Percentiles rank a stretch among this genome's conserved stretches.
phyloP scores from a whole-genome alignment of 441 rosid species.

The Viola pubescens region DNA sequence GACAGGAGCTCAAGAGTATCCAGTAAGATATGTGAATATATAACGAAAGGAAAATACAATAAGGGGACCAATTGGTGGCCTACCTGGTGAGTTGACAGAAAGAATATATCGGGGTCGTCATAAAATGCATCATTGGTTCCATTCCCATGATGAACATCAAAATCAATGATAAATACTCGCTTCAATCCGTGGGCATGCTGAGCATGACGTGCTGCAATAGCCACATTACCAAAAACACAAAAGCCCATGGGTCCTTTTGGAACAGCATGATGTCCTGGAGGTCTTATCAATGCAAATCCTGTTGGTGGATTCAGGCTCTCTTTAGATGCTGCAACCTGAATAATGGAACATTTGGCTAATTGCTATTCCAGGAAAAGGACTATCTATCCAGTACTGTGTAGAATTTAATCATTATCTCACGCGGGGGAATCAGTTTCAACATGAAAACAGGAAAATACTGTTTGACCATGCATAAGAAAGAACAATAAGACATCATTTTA shows the following conservation, averaged over 20 bases:
- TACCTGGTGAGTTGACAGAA: constrained; percentile 93
- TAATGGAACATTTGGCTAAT: constrained; percentile 1
- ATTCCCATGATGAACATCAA: constrained; percentile 97
- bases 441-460: constrained; percentile 1
- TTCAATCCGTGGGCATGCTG: constrained; percentile 66
- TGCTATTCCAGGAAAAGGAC: neutral
- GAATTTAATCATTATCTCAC: neutral
- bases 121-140: constrained; percentile 90
- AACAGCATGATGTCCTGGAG: constrained; percentile 94
- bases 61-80: constrained; percentile 6
- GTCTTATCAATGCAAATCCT: constrained; percentile 91
- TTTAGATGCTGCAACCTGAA: constrained; percentile 69
- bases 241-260: constrained; percentile 98
- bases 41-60: constrained; percentile 1
- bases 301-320: constrained; percentile 49
- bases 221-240: constrained; percentile 90
- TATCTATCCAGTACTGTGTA: neutral
- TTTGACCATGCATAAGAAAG: neutral
- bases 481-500: constrained; percentile 6
- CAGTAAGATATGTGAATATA: neutral
- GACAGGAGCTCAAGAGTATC: neutral
- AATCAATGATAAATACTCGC: constrained; percentile 80
- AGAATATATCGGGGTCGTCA: constrained; percentile 85
- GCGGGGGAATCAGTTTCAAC: neutral
- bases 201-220: constrained; percentile 90